phyloP scores from a whole-genome alignment of 2,329 filamentous ascomycete species.

The Fusarium coffeatum region DNA sequence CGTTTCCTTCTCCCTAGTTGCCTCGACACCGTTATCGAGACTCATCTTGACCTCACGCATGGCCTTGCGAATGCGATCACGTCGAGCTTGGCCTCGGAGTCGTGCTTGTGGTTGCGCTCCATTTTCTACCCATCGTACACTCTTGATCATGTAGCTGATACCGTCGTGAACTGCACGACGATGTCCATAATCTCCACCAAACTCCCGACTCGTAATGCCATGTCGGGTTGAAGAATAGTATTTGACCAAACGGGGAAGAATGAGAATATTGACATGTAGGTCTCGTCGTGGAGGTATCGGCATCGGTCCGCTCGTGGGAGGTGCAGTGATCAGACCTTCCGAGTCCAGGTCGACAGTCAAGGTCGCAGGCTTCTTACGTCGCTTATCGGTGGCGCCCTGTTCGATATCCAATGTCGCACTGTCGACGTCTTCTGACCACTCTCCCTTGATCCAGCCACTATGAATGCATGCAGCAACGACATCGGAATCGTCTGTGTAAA shows the following conservation, averaged over 20 bases:
- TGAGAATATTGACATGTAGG: conserved; percentile 85
- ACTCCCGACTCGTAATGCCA: conserved; percentile 84
- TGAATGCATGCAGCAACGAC: conserved; percentile 93
- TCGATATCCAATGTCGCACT: conserved; percentile 72
- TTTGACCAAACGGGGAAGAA: conserved; percentile 81
- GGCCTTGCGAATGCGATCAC: conserved; percentile 68
- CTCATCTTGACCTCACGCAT: conserved; percentile 62
- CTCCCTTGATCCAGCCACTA: conserved; percentile 89
- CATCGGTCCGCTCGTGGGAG: conserved; percentile 71
- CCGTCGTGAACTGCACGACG: conserved; percentile 76
- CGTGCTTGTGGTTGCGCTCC: conserved; percentile 72
- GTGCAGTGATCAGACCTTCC: conserved; percentile 61
- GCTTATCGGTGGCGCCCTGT: conserved; percentile 48
- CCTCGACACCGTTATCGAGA: conserved; percentile 47
- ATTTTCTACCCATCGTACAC: conserved; percentile 84
- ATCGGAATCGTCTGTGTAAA: conserved; percentile 97
- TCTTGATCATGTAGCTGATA: conserved; percentile 86
- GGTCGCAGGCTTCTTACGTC: conserved; percentile 49
- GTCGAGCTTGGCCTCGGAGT: conserved; percentile 65
- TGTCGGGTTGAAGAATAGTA: conserved; percentile 82
- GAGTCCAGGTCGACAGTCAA: conserved; percentile 53
- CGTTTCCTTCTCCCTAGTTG: conserved; percentile 43
- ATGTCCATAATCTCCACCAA: conserved; percentile 65
- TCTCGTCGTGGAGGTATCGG: conserved; percentile 76
- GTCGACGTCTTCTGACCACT: conserved; percentile 85